These are phyloP conservation scores for Neocatenulostroma microsporum DNA, from an alignment of 2,329 filamentous ascomycete species.

Conservation along the genomic window DNA sequence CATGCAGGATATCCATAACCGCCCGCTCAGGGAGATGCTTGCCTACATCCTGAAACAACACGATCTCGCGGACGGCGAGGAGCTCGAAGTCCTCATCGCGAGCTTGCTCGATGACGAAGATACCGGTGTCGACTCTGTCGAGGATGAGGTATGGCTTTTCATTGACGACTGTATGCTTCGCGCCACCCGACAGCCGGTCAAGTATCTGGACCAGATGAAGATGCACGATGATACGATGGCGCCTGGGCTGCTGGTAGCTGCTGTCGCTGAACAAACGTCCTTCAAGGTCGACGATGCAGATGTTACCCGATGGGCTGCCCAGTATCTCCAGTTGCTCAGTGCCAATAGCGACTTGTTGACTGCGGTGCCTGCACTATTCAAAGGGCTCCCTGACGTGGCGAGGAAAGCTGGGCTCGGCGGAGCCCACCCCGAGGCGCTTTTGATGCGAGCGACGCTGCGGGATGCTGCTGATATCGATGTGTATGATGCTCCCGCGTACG, in stretches of 20 bases:
- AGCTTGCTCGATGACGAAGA: conserved; percentile 18
- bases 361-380: too few species aligned
- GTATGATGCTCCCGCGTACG: too few species aligned
- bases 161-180: conserved; percentile 76
- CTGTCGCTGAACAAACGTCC: conserved; percentile 69
- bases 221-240: conserved; percentile 25
- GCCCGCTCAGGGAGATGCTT: conserved; percentile 26
- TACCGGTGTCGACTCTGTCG: conserved; percentile 3
- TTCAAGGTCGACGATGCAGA: conserved; percentile 38
- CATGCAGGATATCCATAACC: conserved; percentile 34
- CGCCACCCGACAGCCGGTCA: conserved; percentile 68
- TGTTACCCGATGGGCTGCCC: conserved; percentile 15
- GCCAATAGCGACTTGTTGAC: conserved; percentile 3
- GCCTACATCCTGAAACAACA: conserved; percentile 53
- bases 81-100: conserved; percentile 41
- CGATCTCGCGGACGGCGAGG: conserved; percentile 43
- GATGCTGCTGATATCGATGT: too few species aligned
- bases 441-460: too few species aligned
- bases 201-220: conserved; percentile 68
- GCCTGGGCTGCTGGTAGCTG: conserved; percentile 59
- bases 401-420: too few species aligned
- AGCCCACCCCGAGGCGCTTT: too few species aligned
- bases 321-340: conserved; percentile 16
- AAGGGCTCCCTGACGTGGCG: too few species aligned
- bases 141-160: conserved; percentile 53